Base-by-base conservation (phyloP, 495 filamentous ascomycete genomes). In the Halenospora varia region DNA sequence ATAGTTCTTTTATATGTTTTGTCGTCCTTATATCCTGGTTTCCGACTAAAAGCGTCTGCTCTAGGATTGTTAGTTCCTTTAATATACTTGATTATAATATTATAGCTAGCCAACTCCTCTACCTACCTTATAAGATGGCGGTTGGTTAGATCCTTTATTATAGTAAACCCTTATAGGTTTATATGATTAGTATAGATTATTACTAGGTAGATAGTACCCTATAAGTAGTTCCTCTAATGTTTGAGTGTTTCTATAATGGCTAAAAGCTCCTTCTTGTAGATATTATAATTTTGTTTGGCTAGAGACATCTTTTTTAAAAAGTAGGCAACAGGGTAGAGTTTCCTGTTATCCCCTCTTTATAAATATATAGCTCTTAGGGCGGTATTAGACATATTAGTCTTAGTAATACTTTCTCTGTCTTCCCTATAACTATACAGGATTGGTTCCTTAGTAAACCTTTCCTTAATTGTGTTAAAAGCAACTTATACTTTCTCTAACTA, bases 11-110 rank as follows among this genome's bases (percentile, higher is more conserved):
- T 13, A 35, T 35, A 35, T 13, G 4, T 35, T 13, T 35, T 35
- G 13, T 35, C 29, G 13, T 35, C 13, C 29, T 35, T 13, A 35
- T 47, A 47, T 8, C 20, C 44, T 47, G 15, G 44, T 17, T 22
- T 4, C 4, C 44, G 44, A 23, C 45, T 41, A 10, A 52, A 19
- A 10, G 54, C 54, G 9, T 51, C 54, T 20, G 46, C 23, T 52
- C 45, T 57, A 22, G 47, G 15, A 19, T 57, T 23, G 52, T 57
- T 17, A 11, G 20, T 53, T 57, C 45, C 54, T 26, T 57, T 57
- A 6, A 20, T 41, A 20, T 57, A 57, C 10, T 19, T 22, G 19
- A 57, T 57, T 10, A 24, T 24, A 25, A 51, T 53, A 42, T 57
- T 57, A 15, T 55, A 3, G 19, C 19, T 52, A n/a, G 54, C 18